Conservation (phyloP, 176 grass and related monocot genomes). For the Carex littledalei region DNA sequence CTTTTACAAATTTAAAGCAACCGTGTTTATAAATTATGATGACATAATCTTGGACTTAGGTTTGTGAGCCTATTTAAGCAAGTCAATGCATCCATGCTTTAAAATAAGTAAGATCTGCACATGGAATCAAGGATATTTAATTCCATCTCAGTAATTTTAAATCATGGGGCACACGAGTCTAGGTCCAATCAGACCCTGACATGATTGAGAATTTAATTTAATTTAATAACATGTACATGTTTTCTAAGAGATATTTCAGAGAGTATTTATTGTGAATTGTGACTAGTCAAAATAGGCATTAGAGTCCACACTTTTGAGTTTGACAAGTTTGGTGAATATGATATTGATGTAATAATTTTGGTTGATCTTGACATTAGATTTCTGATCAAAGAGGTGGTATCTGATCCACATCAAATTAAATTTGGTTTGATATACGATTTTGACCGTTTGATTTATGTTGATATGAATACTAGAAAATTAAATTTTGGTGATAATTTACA, state of each 20-base stretch:
- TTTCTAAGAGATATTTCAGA: neutral
- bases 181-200: conserved; percentile 15
- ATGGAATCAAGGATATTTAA: conserved; percentile 6
- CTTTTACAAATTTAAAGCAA: neutral
- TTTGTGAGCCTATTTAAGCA: neutral
- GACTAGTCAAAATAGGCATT: neutral
- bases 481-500: too few relatives aligned
- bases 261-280: neutral
- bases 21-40: neutral
- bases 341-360: neutral
- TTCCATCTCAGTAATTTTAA: neutral
- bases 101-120: neutral
- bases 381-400: too few relatives aligned
- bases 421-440: too few relatives aligned
- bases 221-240: neutral
- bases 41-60: neutral
- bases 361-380: neutral
- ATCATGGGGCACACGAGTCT: neutral
- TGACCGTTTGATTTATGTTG: too few relatives aligned
- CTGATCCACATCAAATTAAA: too few relatives aligned
- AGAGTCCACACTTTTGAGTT: neutral
- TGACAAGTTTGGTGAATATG: neutral
- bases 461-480: too few relatives aligned
- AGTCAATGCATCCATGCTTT: neutral
- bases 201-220: neutral